Evolutionary conservation across 2,329 filamentous ascomycete species (phyloP), one percentile per base, ranked within the genome.

Genomic region (Trichoderma guizhouense): DNA sequence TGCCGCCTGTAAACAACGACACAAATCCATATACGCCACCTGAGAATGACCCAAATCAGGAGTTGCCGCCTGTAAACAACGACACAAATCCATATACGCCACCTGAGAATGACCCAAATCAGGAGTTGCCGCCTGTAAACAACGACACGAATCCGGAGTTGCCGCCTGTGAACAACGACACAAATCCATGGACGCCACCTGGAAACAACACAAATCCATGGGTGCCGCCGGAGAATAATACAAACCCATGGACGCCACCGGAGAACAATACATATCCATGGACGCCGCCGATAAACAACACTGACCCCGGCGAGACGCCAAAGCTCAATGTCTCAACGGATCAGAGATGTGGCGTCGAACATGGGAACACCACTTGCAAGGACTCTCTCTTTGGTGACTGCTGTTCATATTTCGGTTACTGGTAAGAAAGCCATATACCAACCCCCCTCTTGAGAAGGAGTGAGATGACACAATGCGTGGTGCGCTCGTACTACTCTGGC

Each of bases 391-490:
- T 79, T 63, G 82, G 82, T 7, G 77, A 78, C 74, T 84, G 83
- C 75, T 85, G 83, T 71, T 84, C 82, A 3, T 77, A 75, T 71
- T 81, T 80, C 68, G 82, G 82, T n/a, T 83, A 75, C 72, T 84
- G 82, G 81, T 82, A 76, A 76, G 79, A 76, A 53, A 12, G n/a
- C n/a, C 39, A 28, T 34, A 6, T 57, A 47, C 4, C n/a, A 51
- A 51, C 9, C 14, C 12, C 14, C 30, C 43, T 36, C 28, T 28
- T n/a, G 21, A 5, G n/a, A 53, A 24, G 5, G 21, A n/a, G 34
- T 14, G 18, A 36, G 15, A 55, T 66, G 24, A 36, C 47, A 26
- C 21, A 6, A 26, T 55, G 30, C 28, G 11, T 66, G 30, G 21
- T 24, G 47, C 9, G 43, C 8, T 36, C 55, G 63, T 66, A 15